Evolutionary conservation across 345 rosid genomes (phyloP).

Genomic region (Kernera saxatilis): DNA sequence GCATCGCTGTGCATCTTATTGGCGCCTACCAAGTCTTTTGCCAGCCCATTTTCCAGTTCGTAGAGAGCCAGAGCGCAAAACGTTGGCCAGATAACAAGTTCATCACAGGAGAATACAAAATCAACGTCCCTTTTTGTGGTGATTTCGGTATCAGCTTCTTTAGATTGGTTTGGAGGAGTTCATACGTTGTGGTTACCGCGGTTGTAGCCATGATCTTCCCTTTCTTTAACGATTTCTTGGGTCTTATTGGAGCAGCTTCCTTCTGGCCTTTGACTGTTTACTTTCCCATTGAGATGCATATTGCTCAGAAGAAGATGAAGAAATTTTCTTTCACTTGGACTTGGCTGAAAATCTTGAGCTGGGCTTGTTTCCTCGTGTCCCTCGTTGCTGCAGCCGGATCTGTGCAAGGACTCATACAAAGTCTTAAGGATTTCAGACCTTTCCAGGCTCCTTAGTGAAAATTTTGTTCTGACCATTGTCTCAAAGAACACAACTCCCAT

Average conservation of each 20-base stretch:
- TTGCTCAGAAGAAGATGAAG: slow-evolving; percentile 43
- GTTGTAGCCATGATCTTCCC: slow-evolving; percentile 81
- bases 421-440: slow-evolving; percentile 64
- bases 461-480: not conserved
- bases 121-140: slow-evolving; percentile 44
- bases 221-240: slow-evolving; percentile 81
- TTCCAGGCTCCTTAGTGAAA: slow-evolving; percentile 35
- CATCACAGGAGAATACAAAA: slow-evolving; percentile 43
- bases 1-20: slow-evolving; percentile 70
- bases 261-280: slow-evolving; percentile 91
- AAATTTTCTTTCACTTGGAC: slow-evolving; percentile 64
- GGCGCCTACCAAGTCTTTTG: slow-evolving; percentile 88
- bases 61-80: slow-evolving; percentile 44
- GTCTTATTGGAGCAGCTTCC: slow-evolving; percentile 79
- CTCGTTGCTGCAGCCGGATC: slow-evolving; percentile 71
- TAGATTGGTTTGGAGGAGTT: slow-evolving; percentile 67
- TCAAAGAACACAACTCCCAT: not conserved
- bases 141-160: slow-evolving; percentile 45
- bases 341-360: slow-evolving; percentile 63
- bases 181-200: slow-evolving; percentile 56
- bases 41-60: slow-evolving; percentile 65
- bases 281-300: slow-evolving; percentile 87
- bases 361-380: slow-evolving; percentile 57
- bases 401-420: slow-evolving; percentile 56
- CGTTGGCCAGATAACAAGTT: slow-evolving; percentile 65